These are phyloP conservation scores for Aspergillus asperescens DNA, from an alignment of 495 filamentous ascomycete genomes.

Conservation along the genomic window DNA sequence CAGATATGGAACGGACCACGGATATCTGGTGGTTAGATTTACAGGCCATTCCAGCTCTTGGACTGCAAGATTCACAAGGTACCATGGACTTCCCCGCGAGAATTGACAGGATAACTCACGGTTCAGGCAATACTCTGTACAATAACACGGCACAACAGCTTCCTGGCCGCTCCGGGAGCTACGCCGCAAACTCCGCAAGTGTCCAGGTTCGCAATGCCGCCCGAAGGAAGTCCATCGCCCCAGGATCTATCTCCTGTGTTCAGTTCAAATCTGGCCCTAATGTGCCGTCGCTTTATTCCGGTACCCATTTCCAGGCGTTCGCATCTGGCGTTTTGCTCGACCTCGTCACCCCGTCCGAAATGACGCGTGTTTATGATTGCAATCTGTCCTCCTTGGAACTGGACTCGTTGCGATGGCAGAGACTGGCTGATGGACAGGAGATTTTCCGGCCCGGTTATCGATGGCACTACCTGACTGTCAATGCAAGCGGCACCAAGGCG, in stretches of 20 bases:
- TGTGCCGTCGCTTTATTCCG: conserved; percentile 79
- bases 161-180: conserved; percentile 59
- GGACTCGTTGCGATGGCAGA: conserved; percentile 83
- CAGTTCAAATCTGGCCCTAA: conserved; percentile 85
- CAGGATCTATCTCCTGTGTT: conserved; percentile 83
- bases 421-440: conserved; percentile 85
- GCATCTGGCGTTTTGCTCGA: conserved; percentile 89
- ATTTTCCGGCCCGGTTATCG: conserved; percentile 82
- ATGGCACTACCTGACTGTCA: conserved; percentile 96
- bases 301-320: conserved; percentile 91
- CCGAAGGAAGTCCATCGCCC: conserved; percentile 65
- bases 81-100: conserved; percentile 43
- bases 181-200: conserved; percentile 84
- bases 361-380: conserved; percentile 77
- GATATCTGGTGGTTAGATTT: conserved; percentile 97
- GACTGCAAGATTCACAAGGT: conserved; percentile 65
- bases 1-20: conserved; percentile 91
- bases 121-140: conserved; percentile 35
- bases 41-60: conserved; percentile 79
- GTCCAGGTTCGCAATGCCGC: conserved; percentile 74
- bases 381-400: conserved; percentile 85
- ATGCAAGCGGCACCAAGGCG: conserved; percentile 87
- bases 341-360: conserved; percentile 86
- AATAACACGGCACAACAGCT: conserved; percentile 40
- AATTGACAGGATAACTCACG: conserved; percentile 35